phyloP scores from a whole-genome alignment of 2,329 filamentous ascomycete species.

The Tolypocladium ophioglossoides region DNA sequence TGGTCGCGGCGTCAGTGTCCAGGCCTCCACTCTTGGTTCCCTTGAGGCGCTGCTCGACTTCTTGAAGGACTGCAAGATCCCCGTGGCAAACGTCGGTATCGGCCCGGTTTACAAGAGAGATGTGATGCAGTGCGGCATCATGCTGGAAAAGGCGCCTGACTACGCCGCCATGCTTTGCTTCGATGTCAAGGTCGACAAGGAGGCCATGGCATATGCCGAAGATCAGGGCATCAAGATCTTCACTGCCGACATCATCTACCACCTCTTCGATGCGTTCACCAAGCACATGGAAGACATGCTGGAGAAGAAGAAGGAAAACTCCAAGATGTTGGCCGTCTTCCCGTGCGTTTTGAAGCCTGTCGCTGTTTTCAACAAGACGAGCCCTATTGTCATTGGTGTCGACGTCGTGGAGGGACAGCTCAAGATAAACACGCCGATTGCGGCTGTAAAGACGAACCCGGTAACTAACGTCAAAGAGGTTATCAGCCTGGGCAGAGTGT shows the following conservation, averaged over 20 bases:
- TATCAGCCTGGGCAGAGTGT: conserved; percentile 83
- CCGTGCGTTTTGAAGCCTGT: conserved; percentile 85
- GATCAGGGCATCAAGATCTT: conserved; percentile 96
- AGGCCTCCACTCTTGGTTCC: conserved; percentile 94
- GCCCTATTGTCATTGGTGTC: conserved; percentile 88
- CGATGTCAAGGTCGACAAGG: conserved; percentile 98
- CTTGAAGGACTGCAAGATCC: conserved; percentile 91
- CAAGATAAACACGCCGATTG: conserved; percentile 79
- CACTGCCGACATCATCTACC: conserved; percentile 97
- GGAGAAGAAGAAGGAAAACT: conserved; percentile 92
- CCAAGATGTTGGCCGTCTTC: conserved; percentile 92
- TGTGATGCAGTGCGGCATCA: conserved; percentile 88
- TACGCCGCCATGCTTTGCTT: conserved; percentile 99
- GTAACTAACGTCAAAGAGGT: conserved; percentile 76
- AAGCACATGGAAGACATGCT: conserved; percentile 82
- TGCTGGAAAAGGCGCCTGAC: conserved; percentile 92
- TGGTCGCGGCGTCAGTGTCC: conserved; percentile 89
- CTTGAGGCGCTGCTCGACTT: conserved; percentile 95
- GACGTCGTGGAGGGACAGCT: conserved; percentile 90
- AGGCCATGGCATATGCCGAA: conserved; percentile 81
- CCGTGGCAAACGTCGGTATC: conserved; percentile 93
- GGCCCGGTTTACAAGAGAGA: conserved; percentile 97
- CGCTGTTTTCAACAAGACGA: conserved; percentile 96
- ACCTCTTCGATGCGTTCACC: conserved; percentile 93
- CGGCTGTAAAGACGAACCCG: conserved; percentile 72